Evolutionary conservation across 2,329 filamentous ascomycete species (phyloP).

Genomic region (Dactylellina cionopaga): DNA sequence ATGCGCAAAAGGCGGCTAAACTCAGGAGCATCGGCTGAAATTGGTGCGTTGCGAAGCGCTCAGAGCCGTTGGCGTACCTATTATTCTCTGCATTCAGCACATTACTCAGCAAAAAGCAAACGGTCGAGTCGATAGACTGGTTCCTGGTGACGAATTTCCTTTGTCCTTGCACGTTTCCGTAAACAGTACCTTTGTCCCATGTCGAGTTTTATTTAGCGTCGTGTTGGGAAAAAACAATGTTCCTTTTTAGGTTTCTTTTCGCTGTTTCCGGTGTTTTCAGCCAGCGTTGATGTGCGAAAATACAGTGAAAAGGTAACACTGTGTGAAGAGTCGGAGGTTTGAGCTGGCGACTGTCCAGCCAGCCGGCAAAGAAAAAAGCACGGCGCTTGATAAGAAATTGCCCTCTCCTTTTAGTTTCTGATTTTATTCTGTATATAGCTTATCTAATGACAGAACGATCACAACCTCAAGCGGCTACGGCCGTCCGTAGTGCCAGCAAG

Average conservation of each 20-base stretch:
- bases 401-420: constrained; percentile 42
- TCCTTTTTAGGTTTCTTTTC: constrained; percentile 44
- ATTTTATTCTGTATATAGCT: constrained; percentile 48
- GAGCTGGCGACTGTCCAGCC: constrained; percentile 44
- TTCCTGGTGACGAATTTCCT: constrained; percentile 38
- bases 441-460: constrained; percentile 51
- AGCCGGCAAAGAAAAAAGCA: constrained; percentile 43
- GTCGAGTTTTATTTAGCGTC: constrained; percentile 54
- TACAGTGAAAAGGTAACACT: constrained; percentile 11
- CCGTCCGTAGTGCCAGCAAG: constrained; percentile 37
- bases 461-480: constrained; percentile 38
- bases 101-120: constrained; percentile 28
- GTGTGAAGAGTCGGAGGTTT: constrained; percentile 47
- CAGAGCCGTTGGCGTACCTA: constrained; percentile 47
- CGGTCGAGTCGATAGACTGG: constrained; percentile 23
- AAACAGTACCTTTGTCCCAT: constrained; percentile 36
- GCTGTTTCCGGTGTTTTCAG: constrained; percentile 39
- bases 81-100: constrained; percentile 42
- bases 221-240: constrained; percentile 41
- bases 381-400: constrained; percentile 53
- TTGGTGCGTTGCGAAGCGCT: constrained; percentile 53
- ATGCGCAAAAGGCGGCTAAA: constrained; percentile 56
- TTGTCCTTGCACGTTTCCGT: constrained; percentile 15
- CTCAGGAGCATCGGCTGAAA: constrained; percentile 56
- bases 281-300: constrained; percentile 14